Base-by-base conservation (phyloP, 2,329 filamentous ascomycete genomes). In the Penicillium sp. region DNA sequence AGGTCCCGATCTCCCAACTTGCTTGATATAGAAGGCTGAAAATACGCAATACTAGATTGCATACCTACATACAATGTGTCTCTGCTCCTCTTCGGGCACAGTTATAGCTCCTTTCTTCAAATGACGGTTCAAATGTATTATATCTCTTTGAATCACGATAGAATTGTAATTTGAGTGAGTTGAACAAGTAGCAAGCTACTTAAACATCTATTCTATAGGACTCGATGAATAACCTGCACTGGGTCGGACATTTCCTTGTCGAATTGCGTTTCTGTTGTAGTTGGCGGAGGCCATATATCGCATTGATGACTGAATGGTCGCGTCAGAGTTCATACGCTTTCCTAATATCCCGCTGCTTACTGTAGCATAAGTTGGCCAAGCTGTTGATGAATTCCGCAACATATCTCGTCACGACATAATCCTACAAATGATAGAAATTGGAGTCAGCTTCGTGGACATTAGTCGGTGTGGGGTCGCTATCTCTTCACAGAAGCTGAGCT, bases 321-420 rank as follows among this genome's bases (percentile, higher is more conserved):
- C 8, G 35, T 37, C 10, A 37, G 35, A 19, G 16, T 6, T 37
- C 16, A 37, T 11, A 19, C 2, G 4, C 3, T n/a, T n/a, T 16
- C 1, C 6, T 37, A n/a, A 8, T 16, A 37, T 37, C 7, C 35
- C 35, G 6, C 14, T 19, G n/a, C 59, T 19, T 59, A 63, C 60
- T 46, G 45, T 71, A 71, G 50, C 59, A 57, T 1, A 70, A 39
- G 45, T 70, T 70, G 5, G 66, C 66, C 27, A 71, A 57, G n/a
- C 58, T 69, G 53, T 70, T 71, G 55, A 70, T 59, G 22, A 71
- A 66, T 46, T 71, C 68, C 21, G 62, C 67, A 26, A 68, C 56
- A 44, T 64, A 70, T 42, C 59, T 59, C 1, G 59, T 67, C 39
- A 70, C 52, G 3, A 51, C 55, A 39, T 70, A 71, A 55, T 71